Percentiles rank a stretch among this genome's conserved stretches.
phyloP scores from a whole-genome alignment of 176 grass and related monocot species.

The Bothriochloa decipiens region DNA sequence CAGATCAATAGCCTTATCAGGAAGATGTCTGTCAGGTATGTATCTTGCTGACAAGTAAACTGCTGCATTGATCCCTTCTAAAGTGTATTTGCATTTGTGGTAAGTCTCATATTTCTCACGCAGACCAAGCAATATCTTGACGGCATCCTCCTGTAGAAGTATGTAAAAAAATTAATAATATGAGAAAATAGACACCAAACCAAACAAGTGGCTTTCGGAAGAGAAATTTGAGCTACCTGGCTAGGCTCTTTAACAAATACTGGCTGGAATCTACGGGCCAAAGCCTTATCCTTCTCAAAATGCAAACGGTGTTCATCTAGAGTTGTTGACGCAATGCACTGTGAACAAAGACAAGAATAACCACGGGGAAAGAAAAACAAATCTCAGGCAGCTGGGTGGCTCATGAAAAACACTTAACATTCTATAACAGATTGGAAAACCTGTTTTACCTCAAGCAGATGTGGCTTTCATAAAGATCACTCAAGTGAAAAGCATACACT shows the following conservation, averaged over 20 bases:
- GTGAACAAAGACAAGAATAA: slow-evolving; percentile 33
- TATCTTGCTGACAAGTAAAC: slow-evolving; percentile 97
- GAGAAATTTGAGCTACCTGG: slow-evolving; percentile 58
- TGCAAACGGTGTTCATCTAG: slow-evolving; percentile 82
- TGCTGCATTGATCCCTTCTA: slow-evolving; percentile 85
- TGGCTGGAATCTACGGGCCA: slow-evolving; percentile 94
- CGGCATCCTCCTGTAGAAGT: slow-evolving; percentile 69
- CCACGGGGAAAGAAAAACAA: slow-evolving; percentile 1
- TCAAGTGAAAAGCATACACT: slow-evolving; percentile 24
- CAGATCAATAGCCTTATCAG: slow-evolving; percentile 98
- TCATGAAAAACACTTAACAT: slow-evolving; percentile 22
- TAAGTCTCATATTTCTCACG: slow-evolving; percentile 83
- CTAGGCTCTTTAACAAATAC: slow-evolving; percentile 87
- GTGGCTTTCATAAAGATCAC: slow-evolving; percentile 15
- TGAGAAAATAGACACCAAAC: slow-evolving; percentile 22
- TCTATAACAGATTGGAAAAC: slow-evolving; percentile 13
- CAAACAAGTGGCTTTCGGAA: slow-evolving; percentile 4
- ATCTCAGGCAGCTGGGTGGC: background rate
- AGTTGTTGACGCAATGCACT: slow-evolving; percentile 98
- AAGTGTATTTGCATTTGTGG: slow-evolving; percentile 91
- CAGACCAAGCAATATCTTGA: slow-evolving; percentile 85
- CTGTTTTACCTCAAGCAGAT: slow-evolving; percentile 12
- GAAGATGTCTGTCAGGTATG: slow-evolving; percentile 90
- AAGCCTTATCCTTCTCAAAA: slow-evolving; percentile 98
- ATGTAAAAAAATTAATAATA: slow-evolving; percentile 32